Evolutionary conservation across 495 filamentous ascomycete genomes (phyloP), one percentile per base, ranked within the genome.

Genomic region (Cryomyces minteri): DNA sequence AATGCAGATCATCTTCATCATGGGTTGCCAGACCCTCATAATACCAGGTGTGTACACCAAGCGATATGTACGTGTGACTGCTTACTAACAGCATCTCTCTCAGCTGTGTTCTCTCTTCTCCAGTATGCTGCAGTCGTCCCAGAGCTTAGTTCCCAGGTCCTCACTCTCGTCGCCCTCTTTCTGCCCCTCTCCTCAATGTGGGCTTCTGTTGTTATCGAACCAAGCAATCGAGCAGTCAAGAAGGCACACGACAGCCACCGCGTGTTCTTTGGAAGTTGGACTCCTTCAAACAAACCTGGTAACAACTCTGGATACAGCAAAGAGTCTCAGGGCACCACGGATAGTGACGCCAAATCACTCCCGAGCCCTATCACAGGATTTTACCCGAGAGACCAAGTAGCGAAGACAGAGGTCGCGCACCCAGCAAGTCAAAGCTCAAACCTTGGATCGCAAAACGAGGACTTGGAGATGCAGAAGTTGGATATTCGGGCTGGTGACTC

Each of bases 121-220:
- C 69, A 84, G 48, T 84, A 72, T 57, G 52, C 55, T 31, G 45
- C 58, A 11, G 42, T 45, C 6, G 40, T 52, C 48, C 72, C 74
- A 4, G 71, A 77, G 44, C 62, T 82, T 33, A 58, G 62, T 46
- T 71, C 80, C 36, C 67, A 81, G 39, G 67, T 75, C 11, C 58
- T 79, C 3, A 84, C 81, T 7, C 64, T 80, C 4, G 79, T 84
- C 34, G 68, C 76, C 39, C 67, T 92, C 47, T 80, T 80, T 39
- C 72, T 90, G 3, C 86, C 86, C 0, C 70, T 94, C 3, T 87
- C 84, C 14, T 78, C 79, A 5, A 73, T 93, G 52, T 92, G 74
- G 86, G 86, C 74, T 48, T 67, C 66, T 45, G 67, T 59, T 38
- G 63, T 51, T 44, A 65, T 70, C 46, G 45, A 47, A 31, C 48